phyloP scores from a whole-genome alignment of 2,329 filamentous ascomycete species.

The Cordyceps fumosorosea region DNA sequence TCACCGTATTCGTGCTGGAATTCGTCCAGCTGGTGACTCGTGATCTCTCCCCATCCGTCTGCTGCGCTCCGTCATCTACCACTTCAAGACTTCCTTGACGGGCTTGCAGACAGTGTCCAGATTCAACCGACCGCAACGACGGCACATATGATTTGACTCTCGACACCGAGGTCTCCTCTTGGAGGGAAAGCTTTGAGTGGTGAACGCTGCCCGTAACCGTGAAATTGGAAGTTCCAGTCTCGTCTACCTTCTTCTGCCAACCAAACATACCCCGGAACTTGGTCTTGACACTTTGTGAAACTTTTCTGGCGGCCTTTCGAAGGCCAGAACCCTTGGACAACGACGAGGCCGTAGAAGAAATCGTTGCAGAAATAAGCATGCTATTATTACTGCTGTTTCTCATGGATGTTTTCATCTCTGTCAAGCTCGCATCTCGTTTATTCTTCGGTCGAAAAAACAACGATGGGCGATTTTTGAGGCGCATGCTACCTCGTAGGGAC shows the following conservation, averaged over 20 bases:
- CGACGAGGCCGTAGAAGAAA: conserved; percentile 21
- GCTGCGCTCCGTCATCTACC: conserved; percentile 32
- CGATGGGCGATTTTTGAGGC: conserved; percentile 36
- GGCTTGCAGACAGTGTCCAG: conserved; percentile 41
- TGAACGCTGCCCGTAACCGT: conserved; percentile 25
- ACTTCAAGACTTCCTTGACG: conserved; percentile 51
- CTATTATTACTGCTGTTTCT: conserved; percentile 38
- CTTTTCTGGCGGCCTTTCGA: conserved; percentile 50
- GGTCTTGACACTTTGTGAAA: conserved; percentile 54
- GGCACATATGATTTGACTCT: conserved; percentile 43
- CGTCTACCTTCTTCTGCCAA: conserved; percentile 19
- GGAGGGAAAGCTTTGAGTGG: conserved; percentile 26
- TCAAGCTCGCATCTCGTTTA: conserved; percentile 26
- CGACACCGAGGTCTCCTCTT: conserved; percentile 39
- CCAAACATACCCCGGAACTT: conserved; percentile 46
- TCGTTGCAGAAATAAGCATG: conserved; percentile 26
- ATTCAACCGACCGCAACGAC: conserved; percentile 41
- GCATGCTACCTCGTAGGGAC: conserved; percentile 14
- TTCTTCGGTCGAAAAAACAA: conserved; percentile 36
- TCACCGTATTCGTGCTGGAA: conserved; percentile 52
- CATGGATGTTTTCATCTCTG: conserved; percentile 42
- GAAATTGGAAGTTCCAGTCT: conserved; percentile 15
- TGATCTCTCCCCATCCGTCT: conserved; percentile 47
- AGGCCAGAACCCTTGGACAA: conserved; percentile 28
- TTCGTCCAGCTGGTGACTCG: conserved; percentile 67